Base-by-base conservation (phyloP, 441 rosid genomes). In the Syzygium syzygioides region DNA sequence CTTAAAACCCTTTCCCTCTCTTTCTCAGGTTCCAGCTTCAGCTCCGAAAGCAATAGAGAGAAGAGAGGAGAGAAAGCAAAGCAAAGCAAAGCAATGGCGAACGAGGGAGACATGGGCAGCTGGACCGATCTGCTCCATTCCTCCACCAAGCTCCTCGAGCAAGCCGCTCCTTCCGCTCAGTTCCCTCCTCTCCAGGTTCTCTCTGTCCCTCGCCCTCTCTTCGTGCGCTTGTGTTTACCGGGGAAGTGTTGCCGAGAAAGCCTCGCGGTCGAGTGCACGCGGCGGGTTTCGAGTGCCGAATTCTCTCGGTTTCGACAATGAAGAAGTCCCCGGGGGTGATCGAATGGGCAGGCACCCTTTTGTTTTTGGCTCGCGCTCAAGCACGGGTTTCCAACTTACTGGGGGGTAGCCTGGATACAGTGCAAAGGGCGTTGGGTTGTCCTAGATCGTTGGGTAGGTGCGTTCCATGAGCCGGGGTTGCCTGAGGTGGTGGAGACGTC, bases 141-240 rank as follows among this genome's bases (percentile, higher is more conserved):
- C 64, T 98, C 99, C 26, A 91, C 98, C 53, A 98, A 95, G 93
- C 98, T 98, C 89, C 95, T 98, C 86, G 98, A 98, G 76, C 99
- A 96, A 91, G 98, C 99, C 48, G 98, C 98, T 93, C 98, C 99
- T 88, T 95, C 99, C 26, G 94, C 98, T 90, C 99, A 97, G 94
- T 98, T 98, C 89, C 99, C 98, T 93, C 99, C 98, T 89, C 98
- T 97, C 79, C 98, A 98, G 99, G 99, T 98, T 86, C 86, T 85
- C 60, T 56, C 88, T 88, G 86, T 55, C 79, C 80, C 79, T 54
- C 76, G 48, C 57, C 50, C 28, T 85, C 41, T 50, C 89, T 83
- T 17, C 85, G 32, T 25, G 3, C 87, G 41, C 4, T 48, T n/a
- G 68, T 86, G 80, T 88, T 80, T 57, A 41, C 83, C 23, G 83